These are phyloP conservation scores for Aspergillus sp. DNA, from an alignment of 2,329 filamentous ascomycete species.

Conservation along the genomic window DNA sequence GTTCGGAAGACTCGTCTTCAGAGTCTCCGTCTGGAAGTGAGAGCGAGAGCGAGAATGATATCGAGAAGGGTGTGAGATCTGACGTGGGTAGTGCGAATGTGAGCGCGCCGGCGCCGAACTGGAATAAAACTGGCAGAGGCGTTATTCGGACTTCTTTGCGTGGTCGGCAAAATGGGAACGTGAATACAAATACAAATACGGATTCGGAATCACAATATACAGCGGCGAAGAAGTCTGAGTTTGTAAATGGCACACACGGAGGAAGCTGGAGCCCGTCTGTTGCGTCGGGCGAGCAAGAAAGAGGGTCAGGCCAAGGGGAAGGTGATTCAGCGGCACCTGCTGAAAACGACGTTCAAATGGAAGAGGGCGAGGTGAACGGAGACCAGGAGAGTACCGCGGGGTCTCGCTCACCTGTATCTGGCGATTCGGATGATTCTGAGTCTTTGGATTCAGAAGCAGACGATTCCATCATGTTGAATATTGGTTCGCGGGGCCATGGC, in stretches of 20 bases:
- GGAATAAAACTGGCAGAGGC: constrained; percentile 46
- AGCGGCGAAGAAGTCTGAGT: constrained; percentile 27
- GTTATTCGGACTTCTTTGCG: constrained; percentile 45
- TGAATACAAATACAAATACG: constrained; percentile 8
- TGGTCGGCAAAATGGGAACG: constrained; percentile 22
- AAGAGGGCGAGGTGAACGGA: constrained; percentile 31
- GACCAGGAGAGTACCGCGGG: constrained; percentile 14
- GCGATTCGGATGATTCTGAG: constrained; percentile 32
- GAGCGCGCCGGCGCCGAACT: constrained; percentile 35
- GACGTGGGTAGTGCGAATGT: constrained; percentile 11
- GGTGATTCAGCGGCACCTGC: constrained; percentile 10
- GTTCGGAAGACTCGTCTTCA: constrained; percentile 19
- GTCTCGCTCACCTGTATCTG: constrained; percentile 14
- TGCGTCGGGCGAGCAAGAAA: constrained; percentile 14
- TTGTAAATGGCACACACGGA: constrained; percentile 40
- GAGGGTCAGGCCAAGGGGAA: not conserved
- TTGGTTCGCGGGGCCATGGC: constrained; percentile 25
- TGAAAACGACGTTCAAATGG: constrained; percentile 16
- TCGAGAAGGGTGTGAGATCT: not conserved
- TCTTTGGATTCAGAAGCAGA: constrained; percentile 38
- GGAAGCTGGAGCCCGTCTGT: constrained; percentile 36
- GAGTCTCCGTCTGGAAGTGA: constrained; percentile 8
- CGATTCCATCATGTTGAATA: constrained; percentile 45
- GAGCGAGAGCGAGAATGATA: constrained; percentile 2
- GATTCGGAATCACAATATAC: not conserved